Evolutionary conservation across 768 basidiomycete species (phyloP).

Genomic region (Trametes coccinea): DNA sequence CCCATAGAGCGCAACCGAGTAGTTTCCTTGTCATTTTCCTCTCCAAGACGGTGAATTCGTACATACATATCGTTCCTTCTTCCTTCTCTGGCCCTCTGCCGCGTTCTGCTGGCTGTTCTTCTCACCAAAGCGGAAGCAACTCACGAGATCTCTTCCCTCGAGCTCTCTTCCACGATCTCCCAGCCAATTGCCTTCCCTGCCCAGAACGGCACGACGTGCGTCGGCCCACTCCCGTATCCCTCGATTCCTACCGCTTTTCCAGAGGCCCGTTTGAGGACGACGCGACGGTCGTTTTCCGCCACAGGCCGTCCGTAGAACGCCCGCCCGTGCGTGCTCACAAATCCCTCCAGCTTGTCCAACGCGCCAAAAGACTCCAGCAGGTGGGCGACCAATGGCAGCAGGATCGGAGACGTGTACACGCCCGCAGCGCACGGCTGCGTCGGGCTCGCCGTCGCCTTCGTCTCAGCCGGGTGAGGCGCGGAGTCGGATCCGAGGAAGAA

Average conservation of each 20-base stretch:
- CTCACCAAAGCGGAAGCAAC: no score
- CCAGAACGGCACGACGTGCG: slow-evolving; percentile 81
- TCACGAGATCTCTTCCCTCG: neutral
- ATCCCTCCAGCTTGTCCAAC: slow-evolving; percentile 76
- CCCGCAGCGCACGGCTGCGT: slow-evolving; percentile 86
- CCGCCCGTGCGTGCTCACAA: slow-evolving; percentile 78
- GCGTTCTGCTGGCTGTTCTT: neutral
- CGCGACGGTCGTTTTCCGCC: slow-evolving; percentile 34
- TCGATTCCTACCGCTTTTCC: slow-evolving; percentile 43
- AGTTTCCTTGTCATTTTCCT: neutral
- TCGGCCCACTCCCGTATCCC: slow-evolving; percentile 41
- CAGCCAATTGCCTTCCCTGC: slow-evolving; percentile 79
- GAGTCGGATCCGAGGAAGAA: slow-evolving; percentile 99
- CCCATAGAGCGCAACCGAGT: slow-evolving; percentile 6
- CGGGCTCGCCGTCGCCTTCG: slow-evolving; percentile 72
- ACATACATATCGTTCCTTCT: neutral
- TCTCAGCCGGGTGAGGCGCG: slow-evolving; percentile 80
- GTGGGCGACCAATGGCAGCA: slow-evolving; percentile 88
- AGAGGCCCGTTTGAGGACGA: slow-evolving; percentile 46
- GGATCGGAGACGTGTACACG: slow-evolving; percentile 90
- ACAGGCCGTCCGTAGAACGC: slow-evolving; percentile 63
- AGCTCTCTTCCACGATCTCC: slow-evolving; percentile 39
- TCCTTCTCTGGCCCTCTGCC: neutral
- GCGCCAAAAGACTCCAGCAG: slow-evolving; percentile 87
- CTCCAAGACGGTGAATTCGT: neutral